Conservation (phyloP, 257 asterid genomes). For the Solanum commersonii region DNA sequence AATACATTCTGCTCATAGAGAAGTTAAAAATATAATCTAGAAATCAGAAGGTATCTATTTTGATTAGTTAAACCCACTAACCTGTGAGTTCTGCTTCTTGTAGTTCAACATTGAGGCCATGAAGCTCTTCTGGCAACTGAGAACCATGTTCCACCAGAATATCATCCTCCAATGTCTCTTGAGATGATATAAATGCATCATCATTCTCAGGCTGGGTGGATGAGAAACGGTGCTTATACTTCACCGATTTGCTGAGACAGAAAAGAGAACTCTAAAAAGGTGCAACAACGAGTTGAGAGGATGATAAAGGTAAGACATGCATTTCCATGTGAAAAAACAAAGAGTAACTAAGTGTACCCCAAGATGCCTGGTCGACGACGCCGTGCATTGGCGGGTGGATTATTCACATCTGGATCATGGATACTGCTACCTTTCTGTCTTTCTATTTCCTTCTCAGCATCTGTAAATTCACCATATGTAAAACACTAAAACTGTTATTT, state of each 20-base stretch:
- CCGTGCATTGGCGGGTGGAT: constrained; percentile 30
- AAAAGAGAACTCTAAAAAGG: not conserved
- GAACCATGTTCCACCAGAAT: constrained; percentile 18
- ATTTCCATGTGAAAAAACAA: not conserved
- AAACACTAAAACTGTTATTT: not conserved
- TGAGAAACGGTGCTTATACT: constrained; percentile 44
- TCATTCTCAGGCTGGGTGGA: constrained; percentile 25
- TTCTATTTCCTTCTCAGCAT: constrained; percentile 66
- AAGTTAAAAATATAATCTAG: not conserved
- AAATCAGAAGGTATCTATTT: not conserved
- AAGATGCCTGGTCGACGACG: constrained; percentile 60
- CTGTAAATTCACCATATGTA: constrained; percentile 22
- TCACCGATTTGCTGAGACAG: constrained; percentile 42
- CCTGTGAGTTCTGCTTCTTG: constrained; percentile 47
- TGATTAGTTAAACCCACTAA: constrained; percentile 22
- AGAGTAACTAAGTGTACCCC: constrained; percentile 35
- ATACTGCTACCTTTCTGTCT: constrained; percentile 43
- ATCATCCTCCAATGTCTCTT: constrained; percentile 26
- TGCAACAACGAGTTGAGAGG: not conserved
- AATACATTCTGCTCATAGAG: not conserved
- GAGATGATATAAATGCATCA: constrained; percentile 30
- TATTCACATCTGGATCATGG: constrained; percentile 17
- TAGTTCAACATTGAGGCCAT: constrained; percentile 17
- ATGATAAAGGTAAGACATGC: not conserved
- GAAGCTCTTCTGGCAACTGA: constrained; percentile 17